These are phyloP conservation scores for Fistulina hepatica DNA, from an alignment of 1,284 basidiomycete genomes.

Conservation along the genomic window DNA sequence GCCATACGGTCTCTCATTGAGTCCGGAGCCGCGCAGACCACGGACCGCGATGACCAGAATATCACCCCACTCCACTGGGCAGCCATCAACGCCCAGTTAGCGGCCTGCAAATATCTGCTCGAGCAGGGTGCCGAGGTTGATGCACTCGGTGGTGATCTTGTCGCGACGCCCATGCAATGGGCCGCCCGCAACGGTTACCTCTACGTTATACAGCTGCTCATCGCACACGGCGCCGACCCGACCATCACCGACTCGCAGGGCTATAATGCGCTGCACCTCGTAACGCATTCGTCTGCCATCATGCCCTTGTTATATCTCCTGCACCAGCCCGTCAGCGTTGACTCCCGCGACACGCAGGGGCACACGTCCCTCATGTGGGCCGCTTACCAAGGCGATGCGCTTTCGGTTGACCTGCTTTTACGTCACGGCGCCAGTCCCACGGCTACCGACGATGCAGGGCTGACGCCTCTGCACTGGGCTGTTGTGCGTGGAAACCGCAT, in stretches of 20 bases:
- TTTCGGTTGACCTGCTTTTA: conserved; percentile 87
- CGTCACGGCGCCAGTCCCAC: conserved; percentile 78
- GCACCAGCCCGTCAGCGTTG: conserved; percentile 83
- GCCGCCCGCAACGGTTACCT: conserved; percentile 93
- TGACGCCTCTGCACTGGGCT: conserved; percentile 95
- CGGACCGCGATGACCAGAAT: conserved; percentile 80
- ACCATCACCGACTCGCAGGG: conserved; percentile 87
- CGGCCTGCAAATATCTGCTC: conserved; percentile 71
- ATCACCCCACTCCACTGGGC: conserved; percentile 98
- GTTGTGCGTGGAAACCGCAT: conserved; percentile 90
- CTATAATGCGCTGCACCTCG: conserved; percentile 92
- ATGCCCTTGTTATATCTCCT: conserved; percentile 92
- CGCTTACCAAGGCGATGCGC: conserved; percentile 94
- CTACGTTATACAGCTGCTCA: conserved; percentile 86
- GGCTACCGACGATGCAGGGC: conserved; percentile 68
- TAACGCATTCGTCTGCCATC: conserved; percentile 87
- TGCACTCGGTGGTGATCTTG: conserved; percentile 86
- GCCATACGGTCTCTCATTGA: conserved; percentile 62
- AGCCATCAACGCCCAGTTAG: conserved; percentile 82
- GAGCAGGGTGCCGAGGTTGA: conserved; percentile 95
- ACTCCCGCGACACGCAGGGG: conserved; percentile 82
- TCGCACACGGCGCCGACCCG: conserved; percentile 86
- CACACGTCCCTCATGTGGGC: conserved; percentile 99
- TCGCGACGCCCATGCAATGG: conserved; percentile 98
- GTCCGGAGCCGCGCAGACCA: conserved; percentile 62